Percentiles rank a stretch among this genome's conserved stretches.
These are phyloP conservation scores for Colletotrichum sp. DNA, from an alignment of 2,329 filamentous ascomycete species.

Conservation along the genomic window DNA sequence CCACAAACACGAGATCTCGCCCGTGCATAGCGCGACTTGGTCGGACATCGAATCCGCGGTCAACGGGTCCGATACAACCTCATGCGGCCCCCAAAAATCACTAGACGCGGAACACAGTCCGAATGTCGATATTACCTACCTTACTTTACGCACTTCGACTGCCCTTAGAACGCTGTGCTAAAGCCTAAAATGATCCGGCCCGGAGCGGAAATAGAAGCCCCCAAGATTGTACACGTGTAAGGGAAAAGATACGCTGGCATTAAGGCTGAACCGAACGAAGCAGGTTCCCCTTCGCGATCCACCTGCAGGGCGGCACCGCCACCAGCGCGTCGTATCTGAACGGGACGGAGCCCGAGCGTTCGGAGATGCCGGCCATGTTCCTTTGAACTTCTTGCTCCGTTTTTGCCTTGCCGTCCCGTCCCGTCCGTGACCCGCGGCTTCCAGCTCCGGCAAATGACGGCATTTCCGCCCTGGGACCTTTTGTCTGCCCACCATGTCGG, in stretches of 20 bases:
- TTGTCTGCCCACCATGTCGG: background rate
- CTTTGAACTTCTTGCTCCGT: background rate
- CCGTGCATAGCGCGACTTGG: background rate
- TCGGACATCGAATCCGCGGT: background rate
- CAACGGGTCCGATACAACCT: background rate
- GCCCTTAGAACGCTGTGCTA: background rate
- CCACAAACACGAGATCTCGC: background rate
- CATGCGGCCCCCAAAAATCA: background rate
- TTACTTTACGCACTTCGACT: background rate
- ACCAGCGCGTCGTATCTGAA: background rate
- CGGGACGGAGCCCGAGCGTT: background rate
- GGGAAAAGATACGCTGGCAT: background rate
- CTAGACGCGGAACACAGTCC: background rate
- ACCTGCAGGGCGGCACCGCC: background rate
- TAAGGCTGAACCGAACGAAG: background rate
- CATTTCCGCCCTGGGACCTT: background rate
- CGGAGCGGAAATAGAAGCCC: background rate
- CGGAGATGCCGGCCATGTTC: background rate
- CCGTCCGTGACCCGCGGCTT: background rate
- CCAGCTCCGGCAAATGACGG: background rate
- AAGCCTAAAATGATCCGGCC: background rate
- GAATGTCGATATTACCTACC: background rate
- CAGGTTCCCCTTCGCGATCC: background rate
- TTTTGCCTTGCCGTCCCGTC: background rate
- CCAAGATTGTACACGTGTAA: background rate